Base-by-base conservation (phyloP, 768 basidiomycete genomes). In the Lactarius trivialis region DNA sequence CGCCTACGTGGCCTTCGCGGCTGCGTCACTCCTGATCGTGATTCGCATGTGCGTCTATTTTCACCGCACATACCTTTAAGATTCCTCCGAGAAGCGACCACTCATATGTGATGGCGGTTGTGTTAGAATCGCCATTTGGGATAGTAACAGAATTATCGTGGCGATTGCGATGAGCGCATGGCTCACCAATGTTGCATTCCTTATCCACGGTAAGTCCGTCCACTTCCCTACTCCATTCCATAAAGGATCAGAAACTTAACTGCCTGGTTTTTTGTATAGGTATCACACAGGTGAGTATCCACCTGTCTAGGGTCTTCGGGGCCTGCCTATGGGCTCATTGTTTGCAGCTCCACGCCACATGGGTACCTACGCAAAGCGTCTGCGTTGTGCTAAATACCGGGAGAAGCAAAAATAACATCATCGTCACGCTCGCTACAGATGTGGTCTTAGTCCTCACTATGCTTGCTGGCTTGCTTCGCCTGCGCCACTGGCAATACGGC, bases 51-150 rank as follows among this genome's bases (percentile, higher is more conserved):
- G 39, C 21, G 62, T 55, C 54, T n/a, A 17, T 36, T 33, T 36
- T 15, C 33, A 5, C 43, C 1, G 4, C 3, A 15, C 26, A 15
- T 8, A 8, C 17, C 28, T n/a, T n/a, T n/a, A n/a, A n/a, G n/a
- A n/a, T n/a, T 12, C 12, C 14, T 51, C 11, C 12, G 3, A 0
- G 8, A 14, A 45, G 11, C 9, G 3, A 34, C 7, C 19, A 2
- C 34, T 19, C 19, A 17, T 32, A 30, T 28, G 30, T 58, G 28
- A 54, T 48, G 2, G 21, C 19, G 2, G 7, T 32, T 36, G 8
- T 24, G 12, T 30, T n/a, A 64, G 63, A n/a, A 24, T 57, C 3
- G 60, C 55, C 1, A 45, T 64, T 11, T 64, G 63, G 63, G 26
- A 54, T 26, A 14, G 5, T 2, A 21, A 56, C 32, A 54, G 34